These are phyloP conservation scores for Xylaria sp. DNA, from an alignment of 2,329 filamentous ascomycete species.

Conservation along the genomic window DNA sequence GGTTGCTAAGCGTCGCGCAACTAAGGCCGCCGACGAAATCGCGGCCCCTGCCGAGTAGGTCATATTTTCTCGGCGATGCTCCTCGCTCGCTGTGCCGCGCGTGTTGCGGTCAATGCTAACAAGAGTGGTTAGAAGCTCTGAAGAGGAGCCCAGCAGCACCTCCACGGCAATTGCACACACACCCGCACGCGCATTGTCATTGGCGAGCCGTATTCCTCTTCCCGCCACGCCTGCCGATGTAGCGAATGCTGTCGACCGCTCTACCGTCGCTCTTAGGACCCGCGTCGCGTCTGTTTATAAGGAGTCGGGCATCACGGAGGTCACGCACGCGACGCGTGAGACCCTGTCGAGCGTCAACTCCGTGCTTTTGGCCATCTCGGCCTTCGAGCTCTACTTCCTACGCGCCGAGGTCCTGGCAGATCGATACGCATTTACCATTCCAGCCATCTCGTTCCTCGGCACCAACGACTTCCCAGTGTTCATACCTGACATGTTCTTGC, in stretches of 20 bases:
- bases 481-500: constrained; percentile 82
- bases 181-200: constrained; percentile 63
- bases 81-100: constrained; percentile 2
- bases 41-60: constrained; percentile 78
- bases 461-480: constrained; percentile 70
- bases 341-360: constrained; percentile 77
- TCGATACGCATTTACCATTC: constrained; percentile 78
- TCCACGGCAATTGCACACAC: constrained; percentile 62
- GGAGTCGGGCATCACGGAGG: constrained; percentile 73
- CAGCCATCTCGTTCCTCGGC: constrained; percentile 66
- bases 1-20: constrained; percentile 49
- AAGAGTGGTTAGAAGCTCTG: constrained; percentile 60
- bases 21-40: constrained; percentile 69
- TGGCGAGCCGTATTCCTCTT: constrained; percentile 73
- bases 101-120: constrained; percentile 57
- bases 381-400: constrained; percentile 77
- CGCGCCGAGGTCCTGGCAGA: constrained; percentile 77
- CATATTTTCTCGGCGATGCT: constrained; percentile 61
- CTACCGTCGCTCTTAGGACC: constrained; percentile 72
- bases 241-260: constrained; percentile 78
- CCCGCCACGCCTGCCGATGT: constrained; percentile 84
- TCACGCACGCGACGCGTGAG: constrained; percentile 73
- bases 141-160: constrained; percentile 51
- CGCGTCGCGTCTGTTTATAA: constrained; percentile 73
- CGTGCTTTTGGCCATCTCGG: constrained; percentile 74